phyloP scores from a whole-genome alignment of 768 basidiomycete species.

The Leccinum subtestaceum region DNA sequence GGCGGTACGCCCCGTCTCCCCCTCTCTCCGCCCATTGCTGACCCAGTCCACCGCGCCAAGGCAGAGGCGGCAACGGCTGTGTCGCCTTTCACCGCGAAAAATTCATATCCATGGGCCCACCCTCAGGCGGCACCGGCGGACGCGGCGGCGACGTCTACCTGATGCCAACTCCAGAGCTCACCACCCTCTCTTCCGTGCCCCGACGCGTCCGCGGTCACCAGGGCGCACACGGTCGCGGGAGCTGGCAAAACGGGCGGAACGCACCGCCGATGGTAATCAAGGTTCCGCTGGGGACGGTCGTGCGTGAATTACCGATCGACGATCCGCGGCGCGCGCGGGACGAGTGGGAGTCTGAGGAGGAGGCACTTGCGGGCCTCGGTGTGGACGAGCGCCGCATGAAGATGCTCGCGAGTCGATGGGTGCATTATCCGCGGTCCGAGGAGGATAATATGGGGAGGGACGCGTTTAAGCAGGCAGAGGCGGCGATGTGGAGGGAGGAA shows the following conservation, averaged over 20 bases:
- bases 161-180: conserved; percentile 70
- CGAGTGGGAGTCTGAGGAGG: conserved; percentile 74
- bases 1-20: conserved; percentile 49
- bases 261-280: conserved; percentile 70
- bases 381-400: conserved; percentile 47
- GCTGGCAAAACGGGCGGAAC: conserved; percentile 81
- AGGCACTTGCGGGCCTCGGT: conserved; percentile 47
- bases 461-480: conserved; percentile 71
- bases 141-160: conserved; percentile 87
- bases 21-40: not conserved
- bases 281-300: conserved; percentile 89
- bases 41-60: conserved; percentile 35
- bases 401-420: conserved; percentile 67
- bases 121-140: conserved; percentile 92
- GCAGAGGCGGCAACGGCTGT: conserved; percentile 87
- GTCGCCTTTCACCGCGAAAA: conserved; percentile 93
- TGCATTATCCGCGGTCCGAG: conserved; percentile 71
- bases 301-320: conserved; percentile 65
- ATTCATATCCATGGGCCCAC: conserved; percentile 78
- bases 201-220: conserved; percentile 63
- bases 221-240: conserved; percentile 76
- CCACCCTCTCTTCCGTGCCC: conserved; percentile 71
- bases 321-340: conserved; percentile 65
- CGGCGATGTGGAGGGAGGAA: conserved; percentile 56
- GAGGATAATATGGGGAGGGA: conserved; percentile 63